phyloP scores from a whole-genome alignment of 2,329 filamentous ascomycete species.

The Alternaria tenuissima region DNA sequence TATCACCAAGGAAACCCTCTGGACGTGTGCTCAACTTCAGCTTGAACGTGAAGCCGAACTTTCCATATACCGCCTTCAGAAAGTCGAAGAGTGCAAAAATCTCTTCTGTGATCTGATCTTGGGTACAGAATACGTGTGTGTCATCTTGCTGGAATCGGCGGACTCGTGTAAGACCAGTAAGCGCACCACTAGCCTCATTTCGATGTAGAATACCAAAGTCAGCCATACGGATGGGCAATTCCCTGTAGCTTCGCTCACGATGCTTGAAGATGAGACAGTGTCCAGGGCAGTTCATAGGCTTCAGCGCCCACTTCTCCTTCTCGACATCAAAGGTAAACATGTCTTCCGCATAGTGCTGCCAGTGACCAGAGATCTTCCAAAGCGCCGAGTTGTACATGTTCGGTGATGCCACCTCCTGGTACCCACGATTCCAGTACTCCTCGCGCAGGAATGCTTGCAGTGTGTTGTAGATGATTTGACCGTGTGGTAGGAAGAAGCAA shows the following conservation, averaged over 20 bases:
- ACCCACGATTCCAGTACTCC: slow-evolving; percentile 92
- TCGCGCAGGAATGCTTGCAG: slow-evolving; percentile 81
- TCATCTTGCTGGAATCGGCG: slow-evolving; percentile 96
- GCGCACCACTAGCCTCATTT: slow-evolving; percentile 92
- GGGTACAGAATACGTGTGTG: slow-evolving; percentile 91
- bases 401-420: slow-evolving; percentile 93
- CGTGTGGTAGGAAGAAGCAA: slow-evolving; percentile 90
- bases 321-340: slow-evolving; percentile 90
- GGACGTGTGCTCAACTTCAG: slow-evolving; percentile 90
- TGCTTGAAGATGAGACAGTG: slow-evolving; percentile 90
- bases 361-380: slow-evolving; percentile 96
- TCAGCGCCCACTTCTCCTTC: slow-evolving; percentile 84
- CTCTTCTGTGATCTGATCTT: slow-evolving; percentile 78
- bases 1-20: slow-evolving; percentile 87
- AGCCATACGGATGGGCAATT: slow-evolving; percentile 89
- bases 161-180: slow-evolving; percentile 90
- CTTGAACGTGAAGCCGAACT: slow-evolving; percentile 90
- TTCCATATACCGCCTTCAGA: slow-evolving; percentile 77
- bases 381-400: slow-evolving; percentile 95
- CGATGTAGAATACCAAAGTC: slow-evolving; percentile 96
- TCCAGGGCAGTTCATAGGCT: slow-evolving; percentile 98
- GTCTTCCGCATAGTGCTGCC: slow-evolving; percentile 90
- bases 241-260: slow-evolving; percentile 84
- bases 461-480: slow-evolving; percentile 91
- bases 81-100: slow-evolving; percentile 90